Evolutionary conservation across 228 moss, liverwort and hornwort genomes (phyloP).

Genomic region (Sphagnum fallax): DNA sequence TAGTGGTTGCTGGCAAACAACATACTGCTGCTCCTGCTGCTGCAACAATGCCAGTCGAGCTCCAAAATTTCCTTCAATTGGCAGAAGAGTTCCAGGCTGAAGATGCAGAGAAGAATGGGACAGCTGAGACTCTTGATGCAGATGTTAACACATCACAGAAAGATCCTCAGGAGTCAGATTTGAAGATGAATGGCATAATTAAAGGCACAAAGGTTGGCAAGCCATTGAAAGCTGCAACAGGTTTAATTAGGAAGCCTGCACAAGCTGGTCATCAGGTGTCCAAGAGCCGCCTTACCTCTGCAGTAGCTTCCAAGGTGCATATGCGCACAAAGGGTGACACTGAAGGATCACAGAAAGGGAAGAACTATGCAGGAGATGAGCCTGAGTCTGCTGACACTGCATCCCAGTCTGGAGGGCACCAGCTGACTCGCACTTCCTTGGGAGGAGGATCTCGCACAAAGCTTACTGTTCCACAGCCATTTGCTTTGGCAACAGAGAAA

Average conservation of each 20-base stretch:
- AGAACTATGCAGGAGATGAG: constrained; percentile 44
- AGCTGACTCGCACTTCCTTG: constrained; percentile 35
- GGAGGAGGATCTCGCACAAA: constrained; percentile 49
- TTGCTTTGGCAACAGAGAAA: constrained; percentile 78
- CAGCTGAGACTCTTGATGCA: constrained; percentile 22
- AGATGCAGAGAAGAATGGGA: constrained; percentile 15
- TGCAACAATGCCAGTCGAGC: constrained; percentile 20
- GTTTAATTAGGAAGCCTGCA: constrained; percentile 30
- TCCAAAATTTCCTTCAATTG: constrained; percentile 51
- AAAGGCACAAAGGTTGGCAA: constrained; percentile 25
- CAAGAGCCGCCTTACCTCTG: constrained; percentile 34
- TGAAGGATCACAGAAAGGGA: constrained; percentile 46
- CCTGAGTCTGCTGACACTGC: constrained; percentile 42
- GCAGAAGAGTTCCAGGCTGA: constrained; percentile 61
- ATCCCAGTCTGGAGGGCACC: constrained; percentile 26
- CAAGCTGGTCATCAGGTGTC: constrained; percentile 24
- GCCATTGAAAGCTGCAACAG: constrained; percentile 14
- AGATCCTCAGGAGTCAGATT: constrained; percentile 4
- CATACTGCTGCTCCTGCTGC: neutral
- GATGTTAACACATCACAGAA: constrained; percentile 4
- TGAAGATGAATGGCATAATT: constrained; percentile 4
- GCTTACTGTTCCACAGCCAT: constrained; percentile 83
- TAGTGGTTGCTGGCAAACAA: neutral
- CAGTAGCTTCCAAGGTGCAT: constrained; percentile 19
- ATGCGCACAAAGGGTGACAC: constrained; percentile 23